A percentile compares a stretch with the other conserved stretches of the same genome.
These are phyloP conservation scores for Wickerhamiella galacta DNA, from an alignment of 805 yeast genomes.

Conservation along the genomic window DNA sequence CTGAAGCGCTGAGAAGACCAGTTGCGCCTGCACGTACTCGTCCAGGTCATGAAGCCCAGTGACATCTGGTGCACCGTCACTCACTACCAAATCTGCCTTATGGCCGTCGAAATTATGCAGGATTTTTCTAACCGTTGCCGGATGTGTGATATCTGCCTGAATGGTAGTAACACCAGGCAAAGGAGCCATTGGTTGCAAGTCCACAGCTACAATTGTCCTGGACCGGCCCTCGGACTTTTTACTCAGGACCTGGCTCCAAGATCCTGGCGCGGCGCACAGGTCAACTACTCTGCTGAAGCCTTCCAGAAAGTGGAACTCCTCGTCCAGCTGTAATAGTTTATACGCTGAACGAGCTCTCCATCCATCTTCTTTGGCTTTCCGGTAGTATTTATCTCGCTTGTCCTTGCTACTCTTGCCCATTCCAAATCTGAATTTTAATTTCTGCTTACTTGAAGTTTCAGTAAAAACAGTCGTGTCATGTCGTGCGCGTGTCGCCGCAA, in stretches of 20 bases:
- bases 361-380: constrained; percentile 95
- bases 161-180: constrained; percentile 77
- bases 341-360: constrained; percentile 96
- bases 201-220: constrained; percentile 82
- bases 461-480: no score
- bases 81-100: constrained; percentile 86
- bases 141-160: constrained; percentile 96
- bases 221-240: constrained; percentile 34
- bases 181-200: constrained; percentile 94
- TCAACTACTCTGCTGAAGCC: constrained; percentile 78
- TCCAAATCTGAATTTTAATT: no score
- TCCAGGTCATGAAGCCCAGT: constrained; percentile 94
- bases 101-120: constrained; percentile 75
- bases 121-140: constrained; percentile 64
- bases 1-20: constrained; percentile 79
- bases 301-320: constrained; percentile 66
- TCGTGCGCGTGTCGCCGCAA: no score
- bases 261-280: constrained; percentile 49
- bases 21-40: constrained; percentile 91
- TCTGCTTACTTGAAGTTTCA: no score
- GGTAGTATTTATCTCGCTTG: constrained; percentile 66
- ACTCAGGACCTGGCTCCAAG: constrained; percentile 89
- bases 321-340: constrained; percentile 77
- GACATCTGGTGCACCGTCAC: constrained; percentile 98
- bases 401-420: constrained; percentile 96